A percentile compares a stretch with the other conserved stretches of the same genome.
phyloP scores from a whole-genome alignment of 139 green algal genomes.

The Pleodorina starrii region DNA sequence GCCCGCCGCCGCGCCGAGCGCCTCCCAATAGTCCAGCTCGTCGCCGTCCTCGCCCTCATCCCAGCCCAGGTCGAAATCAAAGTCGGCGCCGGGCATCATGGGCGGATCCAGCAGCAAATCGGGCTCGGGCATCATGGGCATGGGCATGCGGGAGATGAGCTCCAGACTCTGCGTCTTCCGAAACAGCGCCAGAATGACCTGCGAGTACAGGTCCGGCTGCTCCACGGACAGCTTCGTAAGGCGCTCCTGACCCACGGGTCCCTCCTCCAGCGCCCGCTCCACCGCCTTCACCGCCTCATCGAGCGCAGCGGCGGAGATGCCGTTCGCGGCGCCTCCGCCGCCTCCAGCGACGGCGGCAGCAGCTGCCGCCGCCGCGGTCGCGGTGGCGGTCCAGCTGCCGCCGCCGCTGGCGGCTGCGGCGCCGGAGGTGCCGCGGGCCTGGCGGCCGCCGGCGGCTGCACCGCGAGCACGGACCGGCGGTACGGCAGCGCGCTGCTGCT shows the following conservation, averaged over 20 bases:
- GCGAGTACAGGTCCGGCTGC: slow-evolving; percentile 39
- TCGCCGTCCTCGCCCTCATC: slow-evolving; percentile 25
- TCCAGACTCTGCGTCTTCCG: slow-evolving; percentile 34
- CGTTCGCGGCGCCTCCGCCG: background rate
- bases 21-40: slow-evolving; percentile 2
- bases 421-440: background rate
- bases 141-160: slow-evolving; percentile 26
- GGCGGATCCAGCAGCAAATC: slow-evolving; percentile 14
- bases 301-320: background rate
- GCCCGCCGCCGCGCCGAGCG: background rate
- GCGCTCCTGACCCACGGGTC: slow-evolving; percentile 5
- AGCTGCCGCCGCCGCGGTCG: background rate
- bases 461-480: slow-evolving; percentile 2
- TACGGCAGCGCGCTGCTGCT: slow-evolving; percentile 11
- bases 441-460: background rate
- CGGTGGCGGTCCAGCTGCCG: background rate
- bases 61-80: slow-evolving; percentile 35
- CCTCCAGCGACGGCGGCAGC: background rate
- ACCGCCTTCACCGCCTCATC: background rate
- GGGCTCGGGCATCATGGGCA: slow-evolving; percentile 33
- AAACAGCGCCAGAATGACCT: slow-evolving; percentile 31
- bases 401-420: background rate
- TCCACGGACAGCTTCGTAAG: slow-evolving; percentile 1
- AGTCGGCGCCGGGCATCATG: slow-evolving; percentile 6
- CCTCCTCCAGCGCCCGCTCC: slow-evolving; percentile 28